These are phyloP conservation scores for Fusarium sp. DNA, from an alignment of 2,329 filamentous ascomycete species.

Conservation along the genomic window DNA sequence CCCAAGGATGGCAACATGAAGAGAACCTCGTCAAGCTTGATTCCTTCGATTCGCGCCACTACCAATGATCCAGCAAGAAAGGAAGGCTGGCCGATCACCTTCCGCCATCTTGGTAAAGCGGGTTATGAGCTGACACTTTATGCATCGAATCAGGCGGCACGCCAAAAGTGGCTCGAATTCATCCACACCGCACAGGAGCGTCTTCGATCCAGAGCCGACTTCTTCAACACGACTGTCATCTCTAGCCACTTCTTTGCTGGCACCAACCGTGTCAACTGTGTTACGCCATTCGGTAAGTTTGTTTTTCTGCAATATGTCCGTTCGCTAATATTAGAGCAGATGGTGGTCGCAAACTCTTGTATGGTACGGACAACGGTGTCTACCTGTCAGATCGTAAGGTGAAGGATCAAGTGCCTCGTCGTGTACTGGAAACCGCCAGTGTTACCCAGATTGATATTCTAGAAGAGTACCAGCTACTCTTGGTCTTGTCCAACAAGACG, in stretches of 20 bases:
- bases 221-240: constrained; percentile 81
- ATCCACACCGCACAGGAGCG: constrained; percentile 92
- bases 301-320: constrained; percentile 14
- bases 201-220: constrained; percentile 87
- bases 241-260: constrained; percentile 72
- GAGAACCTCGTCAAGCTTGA: constrained; percentile 87
- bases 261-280: constrained; percentile 90
- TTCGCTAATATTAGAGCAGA: constrained; percentile 65
- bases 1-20: constrained; percentile 84
- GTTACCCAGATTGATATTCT: constrained; percentile 97
- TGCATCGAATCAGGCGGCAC: constrained; percentile 84
- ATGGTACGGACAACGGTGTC: constrained; percentile 93
- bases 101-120: constrained; percentile 94
- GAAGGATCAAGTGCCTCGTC: constrained; percentile 83
- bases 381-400: constrained; percentile 92
- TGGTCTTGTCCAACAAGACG: constrained; percentile 94
- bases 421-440: constrained; percentile 85
- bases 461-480: constrained; percentile 91
- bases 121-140: constrained; percentile 94
- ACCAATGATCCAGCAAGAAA: constrained; percentile 68
- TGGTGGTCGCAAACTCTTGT: constrained; percentile 93
- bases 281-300: constrained; percentile 85
- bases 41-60: constrained; percentile 67
- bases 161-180: constrained; percentile 97
- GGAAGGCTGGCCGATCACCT: constrained; percentile 94